Conservation (phyloP, 2,329 filamentous ascomycete genomes). For the Gnomoniopsis smithogilvyi region DNA sequence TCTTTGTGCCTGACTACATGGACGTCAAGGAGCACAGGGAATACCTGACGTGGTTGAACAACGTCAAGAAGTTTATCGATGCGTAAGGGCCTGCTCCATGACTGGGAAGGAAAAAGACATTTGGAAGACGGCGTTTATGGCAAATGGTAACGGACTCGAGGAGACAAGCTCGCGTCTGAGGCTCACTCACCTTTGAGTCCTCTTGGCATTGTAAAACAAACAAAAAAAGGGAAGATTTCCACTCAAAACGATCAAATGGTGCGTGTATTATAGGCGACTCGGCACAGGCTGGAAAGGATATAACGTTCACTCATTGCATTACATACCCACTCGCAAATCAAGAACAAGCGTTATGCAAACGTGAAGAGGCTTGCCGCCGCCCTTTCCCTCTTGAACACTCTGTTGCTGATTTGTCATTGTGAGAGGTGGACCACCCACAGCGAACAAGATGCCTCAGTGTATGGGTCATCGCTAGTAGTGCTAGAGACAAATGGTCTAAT, state of each 20-base stretch:
- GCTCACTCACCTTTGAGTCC: too few species aligned
- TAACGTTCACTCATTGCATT: neutral
- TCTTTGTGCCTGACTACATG: slow-evolving; percentile 94
- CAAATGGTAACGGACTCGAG: neutral
- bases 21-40: slow-evolving; percentile 98
- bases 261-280: slow-evolving; percentile 5
- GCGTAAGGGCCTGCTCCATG: slow-evolving; percentile 41
- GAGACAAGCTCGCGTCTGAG: neutral
- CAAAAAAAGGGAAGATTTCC: slow-evolving; percentile 9
- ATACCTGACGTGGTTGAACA: slow-evolving; percentile 86
- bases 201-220: neutral
- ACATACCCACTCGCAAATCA: neutral
- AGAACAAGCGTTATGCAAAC: neutral
- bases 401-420: too few species aligned
- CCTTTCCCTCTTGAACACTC: too few species aligned
- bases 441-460: too few species aligned
- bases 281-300: neutral
- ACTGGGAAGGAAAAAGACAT: neutral
- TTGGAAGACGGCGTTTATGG: neutral
- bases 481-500: too few species aligned
- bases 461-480: too few species aligned
- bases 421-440: too few species aligned
- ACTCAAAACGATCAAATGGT: slow-evolving; percentile 9
- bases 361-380: neutral
- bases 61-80: slow-evolving; percentile 82